phyloP scores from a whole-genome alignment of 345 rosid genomes.

The Noccaea bulbosa region DNA sequence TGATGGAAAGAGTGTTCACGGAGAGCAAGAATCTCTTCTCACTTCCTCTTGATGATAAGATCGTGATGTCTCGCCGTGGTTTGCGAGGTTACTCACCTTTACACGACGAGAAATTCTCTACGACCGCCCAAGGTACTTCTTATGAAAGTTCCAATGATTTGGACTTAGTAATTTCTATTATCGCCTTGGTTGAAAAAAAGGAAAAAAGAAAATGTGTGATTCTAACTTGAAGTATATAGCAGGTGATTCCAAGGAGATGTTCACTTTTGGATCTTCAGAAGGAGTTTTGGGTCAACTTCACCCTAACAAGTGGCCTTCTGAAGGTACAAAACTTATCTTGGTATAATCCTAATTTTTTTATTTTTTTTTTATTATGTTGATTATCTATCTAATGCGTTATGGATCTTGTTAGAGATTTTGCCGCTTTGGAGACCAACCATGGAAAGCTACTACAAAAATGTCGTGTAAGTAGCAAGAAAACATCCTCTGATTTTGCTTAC shows the following conservation, averaged over 20 bases:
- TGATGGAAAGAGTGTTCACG: conserved; percentile 49
- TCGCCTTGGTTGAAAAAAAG: neutral
- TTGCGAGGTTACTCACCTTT: conserved; percentile 69
- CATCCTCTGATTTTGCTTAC: neutral
- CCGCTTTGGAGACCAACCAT: conserved; percentile 69
- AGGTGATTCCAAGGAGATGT: conserved; percentile 84
- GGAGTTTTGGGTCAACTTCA: conserved; percentile 38
- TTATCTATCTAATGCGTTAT: conserved; percentile 28
- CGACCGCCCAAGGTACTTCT: conserved; percentile 26
- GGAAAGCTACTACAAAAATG: conserved; percentile 57
- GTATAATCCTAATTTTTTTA: neutral
- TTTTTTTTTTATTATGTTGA: neutral
- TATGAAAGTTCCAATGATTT: neutral
- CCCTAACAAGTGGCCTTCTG: conserved; percentile 75
- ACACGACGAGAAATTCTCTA: conserved; percentile 53
- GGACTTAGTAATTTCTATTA: no score
- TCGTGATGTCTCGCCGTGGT: conserved; percentile 49
- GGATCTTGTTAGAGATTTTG: conserved; percentile 55
- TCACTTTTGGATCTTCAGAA: conserved; percentile 65
- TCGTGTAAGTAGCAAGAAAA: conserved; percentile 50
- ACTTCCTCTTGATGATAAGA: conserved; percentile 66
- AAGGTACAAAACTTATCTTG: conserved; percentile 48
- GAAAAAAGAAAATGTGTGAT: neutral
- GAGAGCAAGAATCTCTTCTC: conserved; percentile 71
- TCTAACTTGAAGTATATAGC: neutral